These are phyloP conservation scores for Aureobasidium sp. DNA, from an alignment of 2,329 filamentous ascomycete species.

Conservation along the genomic window DNA sequence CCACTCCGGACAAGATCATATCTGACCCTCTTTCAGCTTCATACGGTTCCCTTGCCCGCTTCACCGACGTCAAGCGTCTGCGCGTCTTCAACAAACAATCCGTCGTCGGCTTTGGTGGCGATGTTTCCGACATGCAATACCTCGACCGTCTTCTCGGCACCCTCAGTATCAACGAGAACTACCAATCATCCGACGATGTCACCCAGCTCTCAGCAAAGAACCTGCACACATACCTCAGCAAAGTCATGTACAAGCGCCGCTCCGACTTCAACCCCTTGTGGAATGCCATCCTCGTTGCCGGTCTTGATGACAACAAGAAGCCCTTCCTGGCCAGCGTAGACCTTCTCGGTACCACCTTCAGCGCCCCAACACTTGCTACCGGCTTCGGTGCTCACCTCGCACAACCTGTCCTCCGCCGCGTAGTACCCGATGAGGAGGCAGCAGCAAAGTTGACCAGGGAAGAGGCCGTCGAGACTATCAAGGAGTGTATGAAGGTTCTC, in stretches of 20 bases:
- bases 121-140: constrained; percentile 99
- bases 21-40: constrained; percentile 56
- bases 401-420: constrained; percentile 78
- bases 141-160: constrained; percentile 84
- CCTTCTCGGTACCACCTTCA: constrained; percentile 87
- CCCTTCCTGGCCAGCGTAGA: constrained; percentile 91
- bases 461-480: constrained; percentile 70
- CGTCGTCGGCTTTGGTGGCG: constrained; percentile 89
- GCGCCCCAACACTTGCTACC: constrained; percentile 79
- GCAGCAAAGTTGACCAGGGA: constrained; percentile 67
- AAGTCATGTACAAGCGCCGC: constrained; percentile 92
- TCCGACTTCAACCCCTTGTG: constrained; percentile 95
- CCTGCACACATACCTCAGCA: constrained; percentile 91
- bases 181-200: constrained; percentile 45
- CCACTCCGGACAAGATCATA: background rate
- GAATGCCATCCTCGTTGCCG: constrained; percentile 90
- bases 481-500: constrained; percentile 96
- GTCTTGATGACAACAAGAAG: constrained; percentile 68
- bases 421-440: constrained; percentile 77
- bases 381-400: constrained; percentile 91
- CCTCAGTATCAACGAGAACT: constrained; percentile 83
- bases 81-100: constrained; percentile 78
- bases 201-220: constrained; percentile 73
- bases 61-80: constrained; percentile 93
- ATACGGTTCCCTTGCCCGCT: constrained; percentile 90